These are phyloP conservation scores for Fusarium pseudonygamai DNA, from an alignment of 2,329 filamentous ascomycete species.

Conservation along the genomic window DNA sequence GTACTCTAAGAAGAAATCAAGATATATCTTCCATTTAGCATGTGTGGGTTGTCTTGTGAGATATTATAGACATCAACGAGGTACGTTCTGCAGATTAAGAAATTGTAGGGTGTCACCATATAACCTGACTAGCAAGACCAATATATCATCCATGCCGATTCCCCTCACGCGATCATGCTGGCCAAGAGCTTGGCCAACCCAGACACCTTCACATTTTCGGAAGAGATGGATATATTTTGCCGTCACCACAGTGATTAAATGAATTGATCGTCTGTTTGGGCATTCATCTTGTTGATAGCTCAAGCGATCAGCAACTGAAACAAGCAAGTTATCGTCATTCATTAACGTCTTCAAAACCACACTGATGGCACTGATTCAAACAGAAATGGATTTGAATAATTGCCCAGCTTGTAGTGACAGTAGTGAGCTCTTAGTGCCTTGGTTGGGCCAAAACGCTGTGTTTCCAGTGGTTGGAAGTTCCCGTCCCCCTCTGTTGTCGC, in stretches of 20 bases:
- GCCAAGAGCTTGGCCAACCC: conserved; percentile 12
- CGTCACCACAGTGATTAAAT: not conserved
- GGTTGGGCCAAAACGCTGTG: not conserved
- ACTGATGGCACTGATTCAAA: not conserved
- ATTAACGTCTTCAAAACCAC: not conserved
- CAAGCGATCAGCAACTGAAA: not conserved
- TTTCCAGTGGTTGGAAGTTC: conserved; percentile 25
- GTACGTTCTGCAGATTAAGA: not conserved
- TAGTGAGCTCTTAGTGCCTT: conserved; percentile 17
- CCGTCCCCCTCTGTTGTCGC: conserved; percentile 17
- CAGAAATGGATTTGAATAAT: not conserved
- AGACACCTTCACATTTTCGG: not conserved
- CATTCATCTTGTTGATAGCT: not conserved
- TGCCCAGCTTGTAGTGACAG: conserved; percentile 12
- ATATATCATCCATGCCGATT: not conserved
- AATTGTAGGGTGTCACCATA: not conserved
- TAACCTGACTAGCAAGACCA: not conserved
- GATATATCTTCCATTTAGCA: not conserved
- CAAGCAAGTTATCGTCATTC: not conserved
- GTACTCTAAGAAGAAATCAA: not conserved
- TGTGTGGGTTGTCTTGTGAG: not conserved
- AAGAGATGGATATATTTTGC: not conserved
- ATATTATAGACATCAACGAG: not conserved
- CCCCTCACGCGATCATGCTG: conserved; percentile 23
- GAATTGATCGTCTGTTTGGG: too few relatives aligned